phyloP scores from a whole-genome alignment of 202 grass and related monocot species.

The Setaria viridis region DNA sequence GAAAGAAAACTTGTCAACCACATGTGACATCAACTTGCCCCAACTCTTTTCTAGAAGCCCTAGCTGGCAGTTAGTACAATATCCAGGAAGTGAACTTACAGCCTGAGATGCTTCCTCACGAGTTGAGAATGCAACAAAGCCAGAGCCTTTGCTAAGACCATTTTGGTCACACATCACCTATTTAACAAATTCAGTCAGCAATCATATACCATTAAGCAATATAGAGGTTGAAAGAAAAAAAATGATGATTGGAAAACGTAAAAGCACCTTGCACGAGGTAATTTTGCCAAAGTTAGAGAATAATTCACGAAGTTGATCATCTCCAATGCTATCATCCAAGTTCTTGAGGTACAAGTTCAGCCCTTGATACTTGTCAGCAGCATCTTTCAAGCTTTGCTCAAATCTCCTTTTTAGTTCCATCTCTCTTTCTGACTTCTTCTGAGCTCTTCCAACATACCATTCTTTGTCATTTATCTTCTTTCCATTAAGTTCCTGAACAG shows the following conservation, averaged over 20 bases:
- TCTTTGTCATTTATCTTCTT: conserved; percentile 89
- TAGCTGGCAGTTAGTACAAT: neutral
- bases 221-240: neutral
- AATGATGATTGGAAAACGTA: conserved; percentile 9
- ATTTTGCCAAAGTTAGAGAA: conserved; percentile 81
- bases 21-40: neutral
- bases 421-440: conserved; percentile 90
- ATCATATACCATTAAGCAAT: conserved; percentile 25
- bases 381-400: conserved; percentile 83
- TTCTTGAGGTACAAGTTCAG: conserved; percentile 89
- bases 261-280: conserved; percentile 82
- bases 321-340: conserved; percentile 82
- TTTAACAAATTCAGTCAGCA: conserved; percentile 43
- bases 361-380: conserved; percentile 84
- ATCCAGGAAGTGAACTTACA: conserved; percentile 66
- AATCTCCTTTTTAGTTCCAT: conserved; percentile 82
- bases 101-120: conserved; percentile 76
- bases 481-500: conserved; percentile 86
- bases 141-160: conserved; percentile 88
- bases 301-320: conserved; percentile 77
- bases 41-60: neutral
- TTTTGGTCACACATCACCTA: conserved; percentile 90
- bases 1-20: conserved; percentile 40
- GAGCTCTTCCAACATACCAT: conserved; percentile 84
- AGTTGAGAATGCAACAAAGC: conserved; percentile 82